phyloP scores from a whole-genome alignment of 1,139 yeast species.

The Yamadazyma taylorii region DNA sequence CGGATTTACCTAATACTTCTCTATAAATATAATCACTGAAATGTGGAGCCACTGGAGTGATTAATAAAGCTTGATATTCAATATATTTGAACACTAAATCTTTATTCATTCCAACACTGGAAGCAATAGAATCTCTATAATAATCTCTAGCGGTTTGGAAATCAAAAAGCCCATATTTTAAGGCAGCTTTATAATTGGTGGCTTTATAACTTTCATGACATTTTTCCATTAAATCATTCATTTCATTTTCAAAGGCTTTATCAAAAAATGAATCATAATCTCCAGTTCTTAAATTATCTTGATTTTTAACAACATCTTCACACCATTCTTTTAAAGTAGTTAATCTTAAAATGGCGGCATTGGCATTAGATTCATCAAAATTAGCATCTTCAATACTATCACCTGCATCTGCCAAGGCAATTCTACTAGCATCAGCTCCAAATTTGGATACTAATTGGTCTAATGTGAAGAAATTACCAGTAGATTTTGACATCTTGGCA shows the following conservation, averaged over 20 bases:
- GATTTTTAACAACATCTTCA: conserved; percentile 62
- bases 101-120: conserved; percentile 70
- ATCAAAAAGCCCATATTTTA: conserved; percentile 89
- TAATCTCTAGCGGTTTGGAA: conserved; percentile 94
- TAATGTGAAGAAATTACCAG: conserved; percentile 95
- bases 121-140: conserved; percentile 78
- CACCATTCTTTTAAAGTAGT: conserved; percentile 95
- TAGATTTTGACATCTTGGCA: conserved; percentile 96
- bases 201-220: conserved; percentile 67
- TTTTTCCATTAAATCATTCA: conserved; percentile 77
- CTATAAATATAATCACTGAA: conserved; percentile 88
- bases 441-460: conserved; percentile 81
- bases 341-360: conserved; percentile 94
- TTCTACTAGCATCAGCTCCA: conserved; percentile 98
- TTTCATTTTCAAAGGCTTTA: conserved; percentile 87
- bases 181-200: conserved; percentile 84
- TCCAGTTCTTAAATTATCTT: conserved; percentile 67
- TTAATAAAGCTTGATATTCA: conserved; percentile 77
- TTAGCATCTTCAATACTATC: conserved; percentile 97
- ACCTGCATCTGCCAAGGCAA: conserved; percentile 98
- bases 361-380: conserved; percentile 94
- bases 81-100: conserved; percentile 81
- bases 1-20: conserved; percentile 65
- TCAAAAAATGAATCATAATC: conserved; percentile 72
- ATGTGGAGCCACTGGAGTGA: conserved; percentile 95